A percentile compares a stretch with the other conserved stretches of the same genome.
Evolutionary conservation across 345 rosid species (phyloP).

Genomic region (Citrus unshiu): DNA sequence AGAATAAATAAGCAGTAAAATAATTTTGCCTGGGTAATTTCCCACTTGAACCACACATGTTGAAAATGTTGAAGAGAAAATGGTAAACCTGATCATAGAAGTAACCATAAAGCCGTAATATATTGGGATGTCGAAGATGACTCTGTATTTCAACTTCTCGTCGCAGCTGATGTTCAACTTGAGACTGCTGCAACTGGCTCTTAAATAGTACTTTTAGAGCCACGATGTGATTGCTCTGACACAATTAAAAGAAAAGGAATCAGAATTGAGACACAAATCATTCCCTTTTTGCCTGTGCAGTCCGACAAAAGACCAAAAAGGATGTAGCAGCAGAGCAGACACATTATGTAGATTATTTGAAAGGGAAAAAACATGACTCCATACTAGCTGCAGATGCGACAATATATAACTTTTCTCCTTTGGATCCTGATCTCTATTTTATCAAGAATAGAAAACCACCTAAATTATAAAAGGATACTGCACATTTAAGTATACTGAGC

Average conservation of each 20-base stretch:
- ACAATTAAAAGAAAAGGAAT: not conserved
- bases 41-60: not conserved
- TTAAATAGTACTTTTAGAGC: slow-evolving; percentile 95
- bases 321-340: too few relatives aligned
- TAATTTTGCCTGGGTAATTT: slow-evolving; percentile 1
- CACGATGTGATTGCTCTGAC: slow-evolving; percentile 90
- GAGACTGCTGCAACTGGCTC: slow-evolving; percentile 92
- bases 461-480: not conserved
- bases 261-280: not conserved
- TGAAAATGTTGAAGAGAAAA: not conserved
- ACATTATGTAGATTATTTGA: not conserved
- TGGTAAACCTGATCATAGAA: slow-evolving; percentile 83
- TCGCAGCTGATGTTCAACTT: slow-evolving; percentile 94
- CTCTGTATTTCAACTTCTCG: slow-evolving; percentile 98
- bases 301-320: not conserved
- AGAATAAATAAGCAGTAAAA: not conserved
- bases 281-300: not conserved
- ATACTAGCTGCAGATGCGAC: not conserved
- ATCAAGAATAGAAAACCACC: not conserved
- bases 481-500: not conserved
- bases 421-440: not conserved
- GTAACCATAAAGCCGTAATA: slow-evolving; percentile 87
- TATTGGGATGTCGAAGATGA: slow-evolving; percentile 90
- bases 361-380: not conserved
- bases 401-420: not conserved